Evolutionary conservation across 2,329 filamentous ascomycete genomes (phyloP), one percentile per base, ranked within the genome.

Genomic region (Aspergillus latus): DNA sequence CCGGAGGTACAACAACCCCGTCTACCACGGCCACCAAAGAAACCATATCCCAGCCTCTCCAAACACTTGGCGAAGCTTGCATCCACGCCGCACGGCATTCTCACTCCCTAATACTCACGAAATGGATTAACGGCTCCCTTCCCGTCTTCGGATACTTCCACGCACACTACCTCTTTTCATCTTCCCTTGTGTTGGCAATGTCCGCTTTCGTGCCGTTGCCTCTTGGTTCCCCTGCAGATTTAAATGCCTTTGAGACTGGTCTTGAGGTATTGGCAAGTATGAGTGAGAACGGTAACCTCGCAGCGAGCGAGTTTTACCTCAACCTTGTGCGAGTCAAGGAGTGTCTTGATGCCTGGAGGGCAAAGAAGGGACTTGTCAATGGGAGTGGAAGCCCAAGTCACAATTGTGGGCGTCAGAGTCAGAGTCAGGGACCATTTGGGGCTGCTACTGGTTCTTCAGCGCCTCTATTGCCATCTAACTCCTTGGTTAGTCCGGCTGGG

Each of bases 101-200:
- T 0, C 71, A 74, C 54, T 64, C 66, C 10, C 67, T 75, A 51
- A 70, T 75, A 52, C 62, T 74, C 4, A 70, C 68, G 3, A 65
- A 70, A 34, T 75, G 70, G 70, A 72, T 74, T 46, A 72, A 73
- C 56, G 72, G 71, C 16, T 69, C 71, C 8, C 65, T 74, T 26
- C 71, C 72, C 0, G 68, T 71, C 7, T 75, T 73, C 57, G 73
- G 72, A 29, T 75, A 73, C 62, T 75, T 73, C 57, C 71, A 75
- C 57, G 70, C 72, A 0, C 72, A 74, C 58, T 74, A 74, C 40
- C 69, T 75, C 26, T 75, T 75, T 54, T 73, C 72, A 15, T 69
- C 72, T 0, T 70, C 72, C 1, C 58, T 73, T 0, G 69, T 73
- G n/a, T 62, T 75, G 5, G 71, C 69, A 45, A 72, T 74, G 63